Evolutionary conservation across 1,284 basidiomycete genomes (phyloP).

Genomic region (Golubevia sp.): DNA sequence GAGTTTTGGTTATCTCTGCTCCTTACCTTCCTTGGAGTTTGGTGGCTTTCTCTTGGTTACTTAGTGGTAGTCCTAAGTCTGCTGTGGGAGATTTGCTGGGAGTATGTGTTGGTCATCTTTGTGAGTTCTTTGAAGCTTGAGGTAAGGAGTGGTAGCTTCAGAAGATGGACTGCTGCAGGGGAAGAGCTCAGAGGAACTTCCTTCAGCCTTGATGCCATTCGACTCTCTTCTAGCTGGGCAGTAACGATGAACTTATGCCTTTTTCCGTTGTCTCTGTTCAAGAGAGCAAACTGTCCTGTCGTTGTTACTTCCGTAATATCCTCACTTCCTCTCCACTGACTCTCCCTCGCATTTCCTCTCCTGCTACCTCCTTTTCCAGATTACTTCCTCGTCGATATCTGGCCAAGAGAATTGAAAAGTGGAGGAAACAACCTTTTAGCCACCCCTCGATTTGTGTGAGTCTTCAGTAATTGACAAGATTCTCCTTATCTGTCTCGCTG

Average conservation of each 20-base stretch:
- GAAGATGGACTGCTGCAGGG: too few species aligned
- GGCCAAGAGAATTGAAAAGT: conserved; percentile 87
- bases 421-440: conserved; percentile 76
- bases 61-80: conserved; percentile 83
- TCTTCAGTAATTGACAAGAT: too few species aligned
- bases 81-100: conserved; percentile 78
- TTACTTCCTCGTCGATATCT: conserved; percentile 92
- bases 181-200: background rate
- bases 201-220: background rate
- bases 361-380: conserved; percentile 11
- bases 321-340: background rate
- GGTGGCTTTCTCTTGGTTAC: conserved; percentile 82
- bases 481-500: too few species aligned
- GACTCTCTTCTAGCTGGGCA: too few species aligned
- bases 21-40: conserved; percentile 92
- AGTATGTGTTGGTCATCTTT: conserved; percentile 46
- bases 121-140: too few species aligned
- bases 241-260: too few species aligned
- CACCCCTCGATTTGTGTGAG: conserved; percentile 79
- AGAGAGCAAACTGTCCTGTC: background rate
- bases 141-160: too few species aligned
- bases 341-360: conserved; percentile 2
- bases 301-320: background rate
- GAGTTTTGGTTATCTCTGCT: conserved; percentile 88
- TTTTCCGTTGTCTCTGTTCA: too few species aligned